Conservation (phyloP, 495 filamentous ascomycete species). For the Penicillium canescens region DNA sequence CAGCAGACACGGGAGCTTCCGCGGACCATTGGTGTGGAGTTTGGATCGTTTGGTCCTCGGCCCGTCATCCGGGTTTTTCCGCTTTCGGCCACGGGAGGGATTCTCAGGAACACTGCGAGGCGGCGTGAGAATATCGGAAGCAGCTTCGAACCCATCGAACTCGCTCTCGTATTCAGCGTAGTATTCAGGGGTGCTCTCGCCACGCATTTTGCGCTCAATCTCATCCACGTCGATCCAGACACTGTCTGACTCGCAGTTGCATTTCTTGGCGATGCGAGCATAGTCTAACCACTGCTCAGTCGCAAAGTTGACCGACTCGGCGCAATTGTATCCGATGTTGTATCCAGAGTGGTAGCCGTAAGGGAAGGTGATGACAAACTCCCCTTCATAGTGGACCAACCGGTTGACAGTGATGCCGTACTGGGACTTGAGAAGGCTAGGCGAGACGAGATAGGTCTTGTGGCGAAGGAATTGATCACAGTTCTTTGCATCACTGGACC, state of each 20-base stretch:
- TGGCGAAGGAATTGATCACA: slow-evolving; percentile 96
- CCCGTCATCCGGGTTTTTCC: slow-evolving; percentile 59
- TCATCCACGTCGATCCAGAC: slow-evolving; percentile 97
- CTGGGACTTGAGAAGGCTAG: slow-evolving; percentile 77
- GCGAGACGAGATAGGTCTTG: slow-evolving; percentile 98
- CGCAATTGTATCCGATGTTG: slow-evolving; percentile 98
- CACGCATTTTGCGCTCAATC: slow-evolving; percentile 89
- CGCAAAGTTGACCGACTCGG: slow-evolving; percentile 98
- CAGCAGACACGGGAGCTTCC: slow-evolving; percentile 84
- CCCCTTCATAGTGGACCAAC: slow-evolving; percentile 92
- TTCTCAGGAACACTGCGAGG: slow-evolving; percentile 71
- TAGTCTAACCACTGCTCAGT: slow-evolving; percentile 91
- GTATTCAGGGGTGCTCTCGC: slow-evolving; percentile 86
- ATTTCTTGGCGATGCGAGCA: slow-evolving; percentile 96
- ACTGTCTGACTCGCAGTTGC: slow-evolving; percentile 91
- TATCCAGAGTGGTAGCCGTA: slow-evolving; percentile 99
- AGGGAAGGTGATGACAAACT: slow-evolving; percentile 98
- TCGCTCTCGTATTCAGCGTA: slow-evolving; percentile 72
- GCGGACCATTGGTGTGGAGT: slow-evolving; percentile 64
- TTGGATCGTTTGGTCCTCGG: slow-evolving; percentile 73
- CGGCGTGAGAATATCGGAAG: slow-evolving; percentile 73
- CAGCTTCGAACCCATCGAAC: slow-evolving; percentile 62
- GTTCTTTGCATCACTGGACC: slow-evolving; percentile 94
- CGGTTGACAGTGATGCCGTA: slow-evolving; percentile 95
- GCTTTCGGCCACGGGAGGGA: slow-evolving; percentile 59